phyloP scores from a whole-genome alignment of 1,284 basidiomycete species.

The Schizophyllum commune region DNA sequence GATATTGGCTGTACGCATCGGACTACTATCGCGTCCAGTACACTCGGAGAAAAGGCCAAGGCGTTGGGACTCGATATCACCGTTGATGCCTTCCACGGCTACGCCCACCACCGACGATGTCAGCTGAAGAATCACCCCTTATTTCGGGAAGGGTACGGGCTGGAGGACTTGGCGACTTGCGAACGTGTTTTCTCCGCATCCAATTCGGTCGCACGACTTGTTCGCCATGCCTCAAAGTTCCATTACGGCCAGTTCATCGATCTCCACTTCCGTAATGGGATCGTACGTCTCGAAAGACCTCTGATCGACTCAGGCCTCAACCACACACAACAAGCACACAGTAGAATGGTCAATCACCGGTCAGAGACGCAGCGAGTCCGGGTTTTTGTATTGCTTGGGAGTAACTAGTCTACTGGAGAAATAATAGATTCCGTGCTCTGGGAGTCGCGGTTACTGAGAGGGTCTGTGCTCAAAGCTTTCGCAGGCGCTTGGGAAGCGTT shows the following conservation, averaged over 20 bases:
- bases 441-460: no score
- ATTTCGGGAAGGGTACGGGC: constrained; percentile 20
- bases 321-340: no score
- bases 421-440: no score
- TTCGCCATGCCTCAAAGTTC: constrained; percentile 18
- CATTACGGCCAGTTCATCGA: constrained; percentile 19
- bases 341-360: no score
- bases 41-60: constrained; percentile 9
- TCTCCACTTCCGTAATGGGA: constrained; percentile 15
- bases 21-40: constrained; percentile 18
- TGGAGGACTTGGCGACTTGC: constrained; percentile 26
- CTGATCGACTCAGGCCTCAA: no score
- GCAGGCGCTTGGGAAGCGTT: no score
- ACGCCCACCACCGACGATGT: constrained; percentile 26
- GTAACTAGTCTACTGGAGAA: no score
- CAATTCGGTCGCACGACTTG: constrained; percentile 19
- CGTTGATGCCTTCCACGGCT: constrained; percentile 25
- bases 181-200: constrained; percentile 24
- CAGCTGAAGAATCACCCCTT: constrained; percentile 24
- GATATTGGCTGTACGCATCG: constrained; percentile 27
- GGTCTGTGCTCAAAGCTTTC: no score
- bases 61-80: constrained; percentile 4
- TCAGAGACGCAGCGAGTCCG: no score
- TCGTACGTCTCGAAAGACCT: no score
- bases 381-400: no score